Conservation (phyloP, 1,284 basidiomycete genomes). For the Polyporus tsugae region DNA sequence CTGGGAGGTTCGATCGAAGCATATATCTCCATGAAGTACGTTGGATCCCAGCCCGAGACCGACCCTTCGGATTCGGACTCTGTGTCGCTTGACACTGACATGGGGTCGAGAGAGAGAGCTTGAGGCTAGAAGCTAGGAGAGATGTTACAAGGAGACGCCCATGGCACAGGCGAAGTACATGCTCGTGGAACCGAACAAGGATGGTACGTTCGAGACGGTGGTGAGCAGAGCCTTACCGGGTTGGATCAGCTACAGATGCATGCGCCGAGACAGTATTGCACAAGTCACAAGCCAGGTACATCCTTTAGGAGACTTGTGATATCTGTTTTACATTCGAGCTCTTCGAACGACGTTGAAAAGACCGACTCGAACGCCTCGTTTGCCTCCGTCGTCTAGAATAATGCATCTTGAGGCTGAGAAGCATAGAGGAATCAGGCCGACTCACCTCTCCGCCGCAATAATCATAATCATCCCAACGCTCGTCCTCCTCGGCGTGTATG, state of each 20-base stretch:
- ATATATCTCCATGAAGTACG: slow-evolving; percentile 29
- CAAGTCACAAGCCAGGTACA: slow-evolving; percentile 62
- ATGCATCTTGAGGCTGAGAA: slow-evolving; percentile 17
- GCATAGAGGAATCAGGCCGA: slow-evolving; percentile 6
- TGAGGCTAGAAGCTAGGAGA: background rate
- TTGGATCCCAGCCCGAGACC: slow-evolving; percentile 24
- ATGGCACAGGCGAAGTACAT: background rate
- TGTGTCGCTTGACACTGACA: slow-evolving; percentile 38
- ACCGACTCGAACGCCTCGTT: slow-evolving; percentile 63
- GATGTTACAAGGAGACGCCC: background rate
- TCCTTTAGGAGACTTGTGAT: slow-evolving; percentile 67
- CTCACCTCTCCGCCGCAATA: slow-evolving; percentile 72
- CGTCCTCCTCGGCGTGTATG: slow-evolving; percentile 79
- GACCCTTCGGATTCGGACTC: slow-evolving; percentile 40
- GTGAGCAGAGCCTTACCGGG: background rate
- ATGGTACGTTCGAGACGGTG: background rate
- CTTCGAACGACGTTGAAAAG: slow-evolving; percentile 64
- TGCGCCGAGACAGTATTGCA: background rate
- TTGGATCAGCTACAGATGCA: no score
- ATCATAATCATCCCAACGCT: slow-evolving; percentile 68
- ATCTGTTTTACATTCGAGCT: slow-evolving; percentile 66
- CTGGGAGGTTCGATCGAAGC: slow-evolving; percentile 8
- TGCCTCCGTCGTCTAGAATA: slow-evolving; percentile 61
- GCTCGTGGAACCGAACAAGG: slow-evolving; percentile 21
- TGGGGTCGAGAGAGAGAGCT: background rate